Base-by-base conservation (phyloP, 768 basidiomycete species). In the Cystofilobasidium ferigula region DNA sequence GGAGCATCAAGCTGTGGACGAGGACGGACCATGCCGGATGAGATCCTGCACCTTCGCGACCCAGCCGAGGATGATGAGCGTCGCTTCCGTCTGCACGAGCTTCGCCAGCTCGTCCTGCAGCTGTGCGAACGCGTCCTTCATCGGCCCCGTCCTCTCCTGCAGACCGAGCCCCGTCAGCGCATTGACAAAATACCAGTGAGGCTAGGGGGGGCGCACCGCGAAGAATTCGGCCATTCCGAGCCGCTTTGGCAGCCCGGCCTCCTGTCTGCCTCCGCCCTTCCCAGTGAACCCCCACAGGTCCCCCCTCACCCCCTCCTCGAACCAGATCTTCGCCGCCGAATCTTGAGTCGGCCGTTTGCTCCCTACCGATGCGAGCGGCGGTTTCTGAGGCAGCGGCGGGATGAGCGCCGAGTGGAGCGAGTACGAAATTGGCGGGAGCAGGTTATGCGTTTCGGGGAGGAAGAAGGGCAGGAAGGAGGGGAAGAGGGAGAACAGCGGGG, bases 1-100 rank as follows among this genome's bases (percentile, higher is more conserved):
- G 14, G 26, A 30, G 26, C 18, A 14, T 18, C 14, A 16, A 26
- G 38, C 38, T 4, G 20, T 13, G 42, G 48, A 9, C 26, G 24
- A 34, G 5, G 14, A 42, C 58, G 36, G 6, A 60, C 58, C 58
- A 9, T 40, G 43, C 18, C 20, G 5, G 40, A 60, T 32, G 30
- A 22, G 18, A 12, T 43, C 58, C 36, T 38, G n/a, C 14, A 60
- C 58, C 30, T 24, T 18, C 26, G 35, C 38, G 24, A 60, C 58
- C 58, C 58, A 60, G 26, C 30, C 58, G 2, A 60, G 58, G 2
- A 60, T 60, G 26, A 60, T 28, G 36, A 40, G 24, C 10, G 38
- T 18, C 38, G 38, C 22, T 30, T 60, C 58, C 10, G 22, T 26
- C 12, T 42, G 38, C 3, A 60, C 43, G 10, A 36, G 28, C 14